Evolutionary conservation across 768 basidiomycete genomes (phyloP).

Genomic region (Kwoniella heveanensis): DNA sequence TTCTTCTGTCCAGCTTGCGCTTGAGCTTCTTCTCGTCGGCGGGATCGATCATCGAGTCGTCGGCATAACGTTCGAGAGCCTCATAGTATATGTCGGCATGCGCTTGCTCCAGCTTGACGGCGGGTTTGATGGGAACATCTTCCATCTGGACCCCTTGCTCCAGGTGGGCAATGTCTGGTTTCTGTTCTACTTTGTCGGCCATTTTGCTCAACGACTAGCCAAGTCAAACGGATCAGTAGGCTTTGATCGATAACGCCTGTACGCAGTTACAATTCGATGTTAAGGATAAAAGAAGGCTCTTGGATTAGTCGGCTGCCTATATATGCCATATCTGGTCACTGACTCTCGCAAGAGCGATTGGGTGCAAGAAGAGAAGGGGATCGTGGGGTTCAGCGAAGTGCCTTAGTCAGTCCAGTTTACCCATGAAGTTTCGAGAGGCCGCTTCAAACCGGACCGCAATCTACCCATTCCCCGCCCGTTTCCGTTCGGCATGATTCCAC

Average conservation of each 20-base stretch:
- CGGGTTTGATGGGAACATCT: constrained; percentile 18
- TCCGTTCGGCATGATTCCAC: neutral
- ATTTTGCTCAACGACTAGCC: neutral
- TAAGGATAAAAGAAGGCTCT: too few relatives aligned
- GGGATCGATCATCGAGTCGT: constrained; percentile 40
- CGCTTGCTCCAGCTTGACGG: constrained; percentile 15
- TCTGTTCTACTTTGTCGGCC: neutral
- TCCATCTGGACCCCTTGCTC: constrained; percentile 8
- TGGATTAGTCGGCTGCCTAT: too few relatives aligned
- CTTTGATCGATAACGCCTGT: too few relatives aligned
- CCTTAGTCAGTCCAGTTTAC: too few relatives aligned
- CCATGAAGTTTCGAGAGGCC: too few relatives aligned
- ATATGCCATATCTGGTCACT: too few relatives aligned
- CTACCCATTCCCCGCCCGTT: neutral
- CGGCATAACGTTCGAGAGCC: constrained; percentile 47
- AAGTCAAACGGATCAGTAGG: neutral
- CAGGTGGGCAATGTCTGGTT: neutral
- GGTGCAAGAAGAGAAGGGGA: too few relatives aligned
- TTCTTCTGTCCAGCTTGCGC: constrained; percentile 44
- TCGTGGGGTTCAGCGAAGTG: too few relatives aligned
- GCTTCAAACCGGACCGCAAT: neutral
- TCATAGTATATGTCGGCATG: constrained; percentile 41
- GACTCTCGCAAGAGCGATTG: too few relatives aligned
- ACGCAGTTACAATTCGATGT: too few relatives aligned
- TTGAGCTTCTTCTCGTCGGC: constrained; percentile 45